Conservation (phyloP, 768 basidiomycete species). For the Leccinum truebloodii region DNA sequence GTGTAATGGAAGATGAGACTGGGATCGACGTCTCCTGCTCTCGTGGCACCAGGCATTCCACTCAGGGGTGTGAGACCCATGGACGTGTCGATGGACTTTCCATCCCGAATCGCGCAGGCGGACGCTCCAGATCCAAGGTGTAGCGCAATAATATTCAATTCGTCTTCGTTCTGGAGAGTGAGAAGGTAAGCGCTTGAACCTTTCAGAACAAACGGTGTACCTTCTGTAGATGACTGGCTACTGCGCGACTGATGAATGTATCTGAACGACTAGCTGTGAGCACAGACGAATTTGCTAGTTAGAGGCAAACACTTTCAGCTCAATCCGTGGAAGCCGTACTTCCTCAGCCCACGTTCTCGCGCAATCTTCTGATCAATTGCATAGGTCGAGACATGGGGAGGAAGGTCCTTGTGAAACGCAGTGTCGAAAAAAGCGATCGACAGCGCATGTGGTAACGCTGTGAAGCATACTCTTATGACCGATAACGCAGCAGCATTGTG, state of each 20-base stretch:
- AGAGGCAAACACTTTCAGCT: constrained; percentile 48
- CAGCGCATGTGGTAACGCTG: constrained; percentile 61
- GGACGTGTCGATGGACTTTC: constrained; percentile 78
- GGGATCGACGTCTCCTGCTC: constrained; percentile 82
- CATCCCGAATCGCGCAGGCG: constrained; percentile 70
- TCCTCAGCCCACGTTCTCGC: constrained; percentile 66
- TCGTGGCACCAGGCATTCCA: constrained; percentile 87
- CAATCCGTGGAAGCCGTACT: constrained; percentile 92
- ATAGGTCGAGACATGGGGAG: constrained; percentile 75
- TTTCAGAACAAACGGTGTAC: constrained; percentile 24
- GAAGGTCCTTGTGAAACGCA: constrained; percentile 78
- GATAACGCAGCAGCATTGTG: constrained; percentile 65
- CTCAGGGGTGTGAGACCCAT: constrained; percentile 91
- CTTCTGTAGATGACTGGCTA: constrained; percentile 60
- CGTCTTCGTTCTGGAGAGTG: constrained; percentile 37
- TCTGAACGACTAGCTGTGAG: constrained; percentile 39
- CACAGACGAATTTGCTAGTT: background rate
- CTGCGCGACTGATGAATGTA: constrained; percentile 64
- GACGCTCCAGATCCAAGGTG: constrained; percentile 94
- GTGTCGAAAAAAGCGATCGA: constrained; percentile 91
- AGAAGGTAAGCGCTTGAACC: background rate
- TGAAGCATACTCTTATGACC: constrained; percentile 61
- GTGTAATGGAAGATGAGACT: constrained; percentile 83
- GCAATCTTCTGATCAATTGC: constrained; percentile 69
- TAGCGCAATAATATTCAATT: constrained; percentile 75